phyloP scores from a whole-genome alignment of 306 rosid genomes.

The Cercis canadensis region DNA sequence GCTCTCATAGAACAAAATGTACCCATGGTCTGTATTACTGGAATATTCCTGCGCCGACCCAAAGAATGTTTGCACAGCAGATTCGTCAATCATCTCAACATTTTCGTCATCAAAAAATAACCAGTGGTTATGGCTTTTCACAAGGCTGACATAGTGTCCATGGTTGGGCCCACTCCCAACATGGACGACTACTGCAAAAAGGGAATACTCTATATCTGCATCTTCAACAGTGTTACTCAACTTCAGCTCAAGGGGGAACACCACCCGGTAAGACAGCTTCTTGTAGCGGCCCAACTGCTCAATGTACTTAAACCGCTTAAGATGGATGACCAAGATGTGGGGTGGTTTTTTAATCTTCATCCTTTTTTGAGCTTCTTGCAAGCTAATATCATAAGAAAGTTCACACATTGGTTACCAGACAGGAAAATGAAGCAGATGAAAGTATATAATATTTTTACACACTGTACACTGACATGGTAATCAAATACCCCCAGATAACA shows the following conservation, averaged over 20 bases:
- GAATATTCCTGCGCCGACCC: constrained; percentile 98
- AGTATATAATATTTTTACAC: constrained; percentile 2
- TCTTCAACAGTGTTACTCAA: constrained; percentile 92
- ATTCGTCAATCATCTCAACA: constrained; percentile 98
- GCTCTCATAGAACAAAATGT: constrained; percentile 96
- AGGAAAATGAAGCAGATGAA: constrained; percentile 5
- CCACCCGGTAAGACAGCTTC: constrained; percentile 93
- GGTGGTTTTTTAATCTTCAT: constrained; percentile 99
- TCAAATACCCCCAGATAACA: constrained; percentile 21
- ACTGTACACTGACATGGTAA: neutral
- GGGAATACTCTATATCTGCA: constrained; percentile 87
- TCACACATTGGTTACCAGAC: constrained; percentile 24
- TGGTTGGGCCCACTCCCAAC: constrained; percentile 99
- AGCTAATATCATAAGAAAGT: constrained; percentile 58
- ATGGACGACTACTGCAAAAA: constrained; percentile 96
- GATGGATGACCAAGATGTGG: constrained; percentile 91
- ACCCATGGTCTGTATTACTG: constrained; percentile 94
- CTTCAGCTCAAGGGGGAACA: constrained; percentile 96
- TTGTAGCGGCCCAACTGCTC: constrained; percentile 97
- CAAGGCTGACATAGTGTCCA: constrained; percentile 98
- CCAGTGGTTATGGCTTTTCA: constrained; percentile 99
- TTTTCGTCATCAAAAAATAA: constrained; percentile 97
- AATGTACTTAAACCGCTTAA: constrained; percentile 97
- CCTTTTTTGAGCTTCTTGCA: constrained; percentile 99
- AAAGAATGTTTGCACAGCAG: constrained; percentile 98